phyloP scores from a whole-genome alignment of 2,329 filamentous ascomycete species.

The Aureobasidium melanogenum region DNA sequence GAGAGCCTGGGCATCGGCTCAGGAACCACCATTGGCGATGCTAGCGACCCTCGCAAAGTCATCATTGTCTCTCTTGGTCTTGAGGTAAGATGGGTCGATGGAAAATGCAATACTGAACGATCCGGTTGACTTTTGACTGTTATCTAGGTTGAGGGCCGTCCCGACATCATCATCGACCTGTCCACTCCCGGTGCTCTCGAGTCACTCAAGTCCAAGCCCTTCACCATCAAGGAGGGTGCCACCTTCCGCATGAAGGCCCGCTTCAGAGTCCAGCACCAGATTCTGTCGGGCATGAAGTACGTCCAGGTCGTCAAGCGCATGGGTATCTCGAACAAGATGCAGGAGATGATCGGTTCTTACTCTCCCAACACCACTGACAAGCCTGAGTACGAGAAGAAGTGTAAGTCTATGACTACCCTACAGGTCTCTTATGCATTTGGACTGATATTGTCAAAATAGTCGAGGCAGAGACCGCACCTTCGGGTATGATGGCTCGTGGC shows the following conservation, averaged over 20 bases:
- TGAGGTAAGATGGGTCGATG: slow-evolving; percentile 38
- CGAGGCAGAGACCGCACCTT: slow-evolving; percentile 83
- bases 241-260: slow-evolving; percentile 89
- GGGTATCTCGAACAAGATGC: slow-evolving; percentile 81
- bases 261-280: slow-evolving; percentile 95
- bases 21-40: slow-evolving; percentile 41
- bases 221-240: slow-evolving; percentile 93
- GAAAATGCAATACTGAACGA: neutral
- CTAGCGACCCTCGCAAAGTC: slow-evolving; percentile 75
- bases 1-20: slow-evolving; percentile 80
- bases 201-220: slow-evolving; percentile 80
- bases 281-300: slow-evolving; percentile 91
- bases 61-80: slow-evolving; percentile 89
- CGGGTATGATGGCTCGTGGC: slow-evolving; percentile 80
- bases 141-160: slow-evolving; percentile 57
- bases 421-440: neutral
- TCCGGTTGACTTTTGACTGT: neutral
- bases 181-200: slow-evolving; percentile 62
- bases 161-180: slow-evolving; percentile 83
- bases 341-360: slow-evolving; percentile 98
- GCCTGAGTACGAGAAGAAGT: slow-evolving; percentile 80
- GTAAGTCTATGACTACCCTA: slow-evolving; percentile 46
- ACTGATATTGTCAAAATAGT: slow-evolving; percentile 45
- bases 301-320: slow-evolving; percentile 88
- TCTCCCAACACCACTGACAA: slow-evolving; percentile 86